phyloP scores from a whole-genome alignment of 2,329 filamentous ascomycete genomes.

The Aureobasidium sp. region DNA sequence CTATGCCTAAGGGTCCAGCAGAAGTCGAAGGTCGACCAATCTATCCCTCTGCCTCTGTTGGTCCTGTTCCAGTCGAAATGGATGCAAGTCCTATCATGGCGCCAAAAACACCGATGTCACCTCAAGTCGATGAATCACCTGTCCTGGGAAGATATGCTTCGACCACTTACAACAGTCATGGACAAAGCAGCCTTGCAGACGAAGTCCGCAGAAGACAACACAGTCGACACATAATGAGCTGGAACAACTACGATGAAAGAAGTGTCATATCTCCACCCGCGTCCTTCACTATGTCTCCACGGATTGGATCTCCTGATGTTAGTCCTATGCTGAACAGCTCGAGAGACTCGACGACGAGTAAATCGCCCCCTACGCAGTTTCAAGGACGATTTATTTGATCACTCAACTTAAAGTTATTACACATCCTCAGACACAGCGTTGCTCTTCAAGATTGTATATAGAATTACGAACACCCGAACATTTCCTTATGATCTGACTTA shows the following conservation, averaged over 20 bases:
- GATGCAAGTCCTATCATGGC: constrained; percentile 13
- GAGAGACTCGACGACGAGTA: constrained; percentile 3
- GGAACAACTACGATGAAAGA: constrained; percentile 22
- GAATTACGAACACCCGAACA: neutral
- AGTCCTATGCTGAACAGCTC: constrained; percentile 7
- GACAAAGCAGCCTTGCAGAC: constrained; percentile 1
- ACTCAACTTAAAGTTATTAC: no score
- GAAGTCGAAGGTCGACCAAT: constrained; percentile 8
- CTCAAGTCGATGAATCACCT: constrained; percentile 19
- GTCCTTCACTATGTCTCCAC: constrained; percentile 12
- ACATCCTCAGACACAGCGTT: neutral
- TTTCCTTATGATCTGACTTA: neutral
- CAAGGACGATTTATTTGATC: neutral
- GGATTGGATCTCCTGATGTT: constrained; percentile 11
- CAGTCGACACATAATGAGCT: constrained; percentile 22
- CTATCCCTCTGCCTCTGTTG: constrained; percentile 2
- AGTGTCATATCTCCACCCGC: constrained; percentile 2
- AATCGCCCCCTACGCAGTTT: neutral
- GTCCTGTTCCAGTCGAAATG: constrained; percentile 4
- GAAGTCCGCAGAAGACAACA: constrained; percentile 20
- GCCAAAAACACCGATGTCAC: constrained; percentile 9
- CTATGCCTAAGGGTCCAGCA: neutral
- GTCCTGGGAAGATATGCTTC: constrained; percentile 19
- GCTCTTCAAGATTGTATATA: neutral
- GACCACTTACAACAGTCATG: neutral